These are phyloP conservation scores for Rhodamnia argentea DNA, from an alignment of 345 rosid genomes.

Conservation along the genomic window DNA sequence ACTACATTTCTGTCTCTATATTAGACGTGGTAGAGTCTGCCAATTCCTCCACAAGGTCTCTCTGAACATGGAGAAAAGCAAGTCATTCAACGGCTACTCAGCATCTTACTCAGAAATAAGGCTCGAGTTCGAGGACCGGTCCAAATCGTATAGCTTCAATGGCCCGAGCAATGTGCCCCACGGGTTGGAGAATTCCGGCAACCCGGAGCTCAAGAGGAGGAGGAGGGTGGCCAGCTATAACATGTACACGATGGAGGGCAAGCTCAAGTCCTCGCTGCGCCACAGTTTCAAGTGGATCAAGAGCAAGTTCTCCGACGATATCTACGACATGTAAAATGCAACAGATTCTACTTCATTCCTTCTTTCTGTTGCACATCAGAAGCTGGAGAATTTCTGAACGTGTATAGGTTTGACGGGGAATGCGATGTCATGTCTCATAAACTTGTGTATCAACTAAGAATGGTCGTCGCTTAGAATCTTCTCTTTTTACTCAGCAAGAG, in stretches of 20 bases:
- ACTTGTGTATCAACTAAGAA: neutral
- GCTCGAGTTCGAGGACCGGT: constrained; percentile 24
- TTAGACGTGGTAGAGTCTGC: neutral
- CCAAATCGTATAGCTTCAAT: constrained; percentile 42
- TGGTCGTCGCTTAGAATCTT: neutral
- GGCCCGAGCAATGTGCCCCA: constrained; percentile 17
- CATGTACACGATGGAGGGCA: constrained; percentile 42
- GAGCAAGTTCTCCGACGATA: constrained; percentile 31
- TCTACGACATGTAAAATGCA: constrained; percentile 4
- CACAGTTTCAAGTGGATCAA: constrained; percentile 69
- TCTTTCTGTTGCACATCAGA: neutral
- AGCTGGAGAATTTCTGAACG: neutral
- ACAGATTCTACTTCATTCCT: neutral
- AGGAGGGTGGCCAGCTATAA: constrained; percentile 54
- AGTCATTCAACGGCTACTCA: constrained; percentile 32
- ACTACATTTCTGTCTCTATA: neutral
- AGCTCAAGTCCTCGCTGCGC: constrained; percentile 38
- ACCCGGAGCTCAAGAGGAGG: constrained; percentile 47
- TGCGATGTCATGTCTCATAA: neutral
- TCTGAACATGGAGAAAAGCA: constrained; percentile 45
- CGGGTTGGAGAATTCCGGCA: constrained; percentile 7
- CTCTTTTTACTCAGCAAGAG: neutral
- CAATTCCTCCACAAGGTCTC: neutral
- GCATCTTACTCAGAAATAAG: constrained; percentile 15
- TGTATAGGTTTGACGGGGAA: neutral